These are phyloP conservation scores for Macrophomina pseudophaseolina DNA, from an alignment of 2,329 filamentous ascomycete genomes.

Conservation along the genomic window DNA sequence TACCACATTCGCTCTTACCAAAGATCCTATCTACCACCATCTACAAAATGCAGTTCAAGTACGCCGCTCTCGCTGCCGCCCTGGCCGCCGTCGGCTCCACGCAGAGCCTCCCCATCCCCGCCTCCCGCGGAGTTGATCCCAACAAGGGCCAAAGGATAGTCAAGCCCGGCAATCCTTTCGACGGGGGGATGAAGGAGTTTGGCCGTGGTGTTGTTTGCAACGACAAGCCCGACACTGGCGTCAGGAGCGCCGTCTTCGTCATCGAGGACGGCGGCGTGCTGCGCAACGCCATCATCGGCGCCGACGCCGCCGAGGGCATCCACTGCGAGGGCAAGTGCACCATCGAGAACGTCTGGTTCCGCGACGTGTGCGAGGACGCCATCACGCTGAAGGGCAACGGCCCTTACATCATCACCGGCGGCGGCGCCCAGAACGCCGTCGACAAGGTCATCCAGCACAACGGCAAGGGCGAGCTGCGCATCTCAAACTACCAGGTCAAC, in stretches of 20 bases:
- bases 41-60: too few species aligned
- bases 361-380: conserved; percentile 47
- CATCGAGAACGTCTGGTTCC: conserved; percentile 43
- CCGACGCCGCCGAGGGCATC: conserved; percentile 53
- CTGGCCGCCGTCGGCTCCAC: too few species aligned
- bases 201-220: conserved; percentile 47
- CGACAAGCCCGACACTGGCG: conserved; percentile 48
- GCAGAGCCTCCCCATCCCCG: too few species aligned
- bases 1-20: too few species aligned
- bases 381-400: conserved; percentile 35
- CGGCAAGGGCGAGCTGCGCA: conserved; percentile 36
- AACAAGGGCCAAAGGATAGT: too few species aligned
- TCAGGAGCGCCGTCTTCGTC: conserved; percentile 52
- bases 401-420: conserved; percentile 33
- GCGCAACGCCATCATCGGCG: conserved; percentile 54
- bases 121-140: too few species aligned
- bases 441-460: conserved; percentile 44
- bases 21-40: too few species aligned
- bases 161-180: too few species aligned
- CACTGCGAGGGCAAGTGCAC: conserved; percentile 58
- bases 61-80: too few species aligned
- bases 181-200: conserved; percentile 33
- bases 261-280: conserved; percentile 52
- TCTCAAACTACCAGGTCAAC: conserved; percentile 38
- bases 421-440: conserved; percentile 34